Evolutionary conservation across 306 rosid genomes (phyloP).

Genomic region (Styphnolobium japonicum): DNA sequence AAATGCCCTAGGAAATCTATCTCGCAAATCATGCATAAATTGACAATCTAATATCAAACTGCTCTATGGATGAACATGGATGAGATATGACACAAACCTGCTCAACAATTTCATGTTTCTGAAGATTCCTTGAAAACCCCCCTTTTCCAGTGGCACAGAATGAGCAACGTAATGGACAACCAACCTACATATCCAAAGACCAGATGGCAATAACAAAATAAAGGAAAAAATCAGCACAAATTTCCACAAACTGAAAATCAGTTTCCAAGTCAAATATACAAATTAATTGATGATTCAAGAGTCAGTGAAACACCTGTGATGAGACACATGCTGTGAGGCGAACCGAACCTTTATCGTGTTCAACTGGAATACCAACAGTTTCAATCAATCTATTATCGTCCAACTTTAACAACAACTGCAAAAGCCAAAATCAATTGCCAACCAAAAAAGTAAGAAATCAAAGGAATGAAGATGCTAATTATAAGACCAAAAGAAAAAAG

Average conservation of each 20-base stretch:
- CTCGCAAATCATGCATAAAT: neutral
- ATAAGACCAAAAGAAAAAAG: neutral
- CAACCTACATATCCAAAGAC: conserved; percentile 61
- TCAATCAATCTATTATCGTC: conserved; percentile 91
- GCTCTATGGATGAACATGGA: neutral
- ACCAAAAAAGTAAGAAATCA: neutral
- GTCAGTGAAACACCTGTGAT: conserved; percentile 65
- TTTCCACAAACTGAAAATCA: neutral
- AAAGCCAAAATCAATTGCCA: conserved; percentile 30
- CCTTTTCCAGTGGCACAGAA: conserved; percentile 99
- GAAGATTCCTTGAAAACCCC: conserved; percentile 89
- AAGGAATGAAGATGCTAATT: neutral
- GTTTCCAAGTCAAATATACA: conserved; percentile 12
- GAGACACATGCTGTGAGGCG: conserved; percentile 98
- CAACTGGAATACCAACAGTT: conserved; percentile 93
- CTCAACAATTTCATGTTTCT: conserved; percentile 82
- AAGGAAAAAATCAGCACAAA: conserved; percentile 11
- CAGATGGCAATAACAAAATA: neutral
- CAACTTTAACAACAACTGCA: conserved; percentile 87
- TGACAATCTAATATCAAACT: conserved; percentile 20
- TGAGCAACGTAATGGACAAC: conserved; percentile 91
- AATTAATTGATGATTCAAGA: conserved; percentile 5
- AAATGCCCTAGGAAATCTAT: neutral
- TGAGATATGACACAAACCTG: conserved; percentile 55
- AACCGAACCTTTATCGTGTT: conserved; percentile 48